Percentiles rank a stretch among this genome's conserved stretches.
phyloP scores from a whole-genome alignment of 345 rosid genomes.

The Camelina sativa region DNA sequence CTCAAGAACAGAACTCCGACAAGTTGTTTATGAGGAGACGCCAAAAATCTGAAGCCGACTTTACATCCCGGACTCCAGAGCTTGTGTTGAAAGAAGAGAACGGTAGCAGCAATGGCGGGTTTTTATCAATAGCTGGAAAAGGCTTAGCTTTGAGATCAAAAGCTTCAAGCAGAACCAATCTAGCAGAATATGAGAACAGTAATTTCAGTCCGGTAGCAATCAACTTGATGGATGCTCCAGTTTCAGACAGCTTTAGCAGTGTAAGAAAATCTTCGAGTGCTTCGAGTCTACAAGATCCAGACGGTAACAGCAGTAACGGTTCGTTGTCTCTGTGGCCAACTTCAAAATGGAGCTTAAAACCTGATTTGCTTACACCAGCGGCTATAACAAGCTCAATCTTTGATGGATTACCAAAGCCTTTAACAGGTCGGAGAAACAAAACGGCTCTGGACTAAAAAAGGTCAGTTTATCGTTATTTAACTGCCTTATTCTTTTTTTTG shows the following conservation, averaged over 20 bases:
- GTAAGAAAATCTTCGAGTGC: slow-evolving; percentile 92
- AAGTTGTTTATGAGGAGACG: slow-evolving; percentile 57
- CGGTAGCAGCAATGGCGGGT: slow-evolving; percentile 45
- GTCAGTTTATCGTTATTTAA: slow-evolving; percentile 37
- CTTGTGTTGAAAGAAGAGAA: slow-evolving; percentile 68
- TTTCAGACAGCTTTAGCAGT: slow-evolving; percentile 45
- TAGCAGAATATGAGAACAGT: slow-evolving; percentile 48
- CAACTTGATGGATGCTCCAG: slow-evolving; percentile 49
- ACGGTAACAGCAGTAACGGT: slow-evolving; percentile 39
- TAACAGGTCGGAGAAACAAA: slow-evolving; percentile 69
- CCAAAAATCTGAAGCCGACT: slow-evolving; percentile 70
- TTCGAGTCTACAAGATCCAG: slow-evolving; percentile 75
- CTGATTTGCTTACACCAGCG: slow-evolving; percentile 68
- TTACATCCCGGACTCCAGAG: slow-evolving; percentile 53
- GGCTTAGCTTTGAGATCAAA: slow-evolving; percentile 72
- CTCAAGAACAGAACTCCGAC: slow-evolving; percentile 26
- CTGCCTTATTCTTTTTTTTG: slow-evolving; percentile 31
- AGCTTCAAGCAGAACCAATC: slow-evolving; percentile 56
- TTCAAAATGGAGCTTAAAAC: slow-evolving; percentile 68
- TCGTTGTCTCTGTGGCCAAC: slow-evolving; percentile 60
- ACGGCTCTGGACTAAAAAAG: slow-evolving; percentile 72
- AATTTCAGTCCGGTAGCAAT: slow-evolving; percentile 45
- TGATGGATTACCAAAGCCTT: slow-evolving; percentile 66
- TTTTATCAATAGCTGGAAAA: slow-evolving; percentile 58
- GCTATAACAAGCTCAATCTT: slow-evolving; percentile 68